Percentiles rank a stretch among this genome's conserved stretches.
These are phyloP conservation scores for Rhodamnia argentea DNA, from an alignment of 345 rosid species.

Conservation along the genomic window DNA sequence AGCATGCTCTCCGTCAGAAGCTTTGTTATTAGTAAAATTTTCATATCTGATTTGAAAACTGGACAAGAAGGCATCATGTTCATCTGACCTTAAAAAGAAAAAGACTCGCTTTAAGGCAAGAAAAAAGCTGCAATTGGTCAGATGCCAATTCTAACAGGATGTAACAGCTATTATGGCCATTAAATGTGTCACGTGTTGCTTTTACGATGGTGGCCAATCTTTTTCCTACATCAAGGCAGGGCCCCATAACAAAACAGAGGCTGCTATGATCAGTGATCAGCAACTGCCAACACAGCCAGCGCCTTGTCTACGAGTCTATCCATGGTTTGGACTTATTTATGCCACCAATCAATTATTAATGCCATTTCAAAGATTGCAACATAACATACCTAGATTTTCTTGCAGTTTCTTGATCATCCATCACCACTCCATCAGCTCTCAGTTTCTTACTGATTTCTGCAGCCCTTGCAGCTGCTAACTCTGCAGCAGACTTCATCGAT, in stretches of 20 bases:
- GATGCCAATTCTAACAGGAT: neutral
- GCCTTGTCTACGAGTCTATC: neutral
- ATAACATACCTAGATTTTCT: constrained; percentile 48
- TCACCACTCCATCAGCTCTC: constrained; percentile 68
- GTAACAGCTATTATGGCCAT: neutral
- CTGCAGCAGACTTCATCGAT: constrained; percentile 95
- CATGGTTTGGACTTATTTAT: neutral
- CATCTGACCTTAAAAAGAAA: neutral
- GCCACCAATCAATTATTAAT: neutral
- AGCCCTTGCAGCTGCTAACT: constrained; percentile 95
- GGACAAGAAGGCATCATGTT: neutral
- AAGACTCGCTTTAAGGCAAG: neutral
- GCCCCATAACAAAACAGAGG: neutral
- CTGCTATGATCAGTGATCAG: neutral
- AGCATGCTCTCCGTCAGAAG: neutral
- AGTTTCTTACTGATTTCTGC: constrained; percentile 89
- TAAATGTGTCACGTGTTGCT: neutral
- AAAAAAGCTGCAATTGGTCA: neutral
- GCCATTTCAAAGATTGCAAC: neutral
- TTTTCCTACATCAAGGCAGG: neutral
- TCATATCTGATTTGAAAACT: neutral
- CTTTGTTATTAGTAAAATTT: neutral
- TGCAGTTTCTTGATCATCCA: constrained; percentile 48
- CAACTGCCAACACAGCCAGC: neutral
- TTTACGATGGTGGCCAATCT: neutral